Percentiles rank a stretch among this genome's conserved stretches.
Evolutionary conservation across 768 basidiomycete species (phyloP).

Genomic region (Symmetrospora coprosmae): DNA sequence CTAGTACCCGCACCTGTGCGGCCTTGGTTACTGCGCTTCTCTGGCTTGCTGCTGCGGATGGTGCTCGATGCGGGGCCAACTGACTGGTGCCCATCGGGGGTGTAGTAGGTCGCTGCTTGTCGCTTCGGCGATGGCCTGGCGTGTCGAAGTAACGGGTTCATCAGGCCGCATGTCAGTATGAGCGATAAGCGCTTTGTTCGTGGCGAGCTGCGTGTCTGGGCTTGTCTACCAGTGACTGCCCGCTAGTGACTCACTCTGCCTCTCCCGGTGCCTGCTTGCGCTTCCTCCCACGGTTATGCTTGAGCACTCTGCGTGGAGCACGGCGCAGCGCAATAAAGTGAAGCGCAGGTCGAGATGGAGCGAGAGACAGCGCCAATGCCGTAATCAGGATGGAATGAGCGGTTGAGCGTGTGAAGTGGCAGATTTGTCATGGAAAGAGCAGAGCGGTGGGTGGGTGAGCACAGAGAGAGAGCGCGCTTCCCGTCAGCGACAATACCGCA

Average conservation of each 20-base stretch:
- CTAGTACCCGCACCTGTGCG: no score
- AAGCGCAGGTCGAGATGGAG: neutral
- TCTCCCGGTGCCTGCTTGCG: neutral
- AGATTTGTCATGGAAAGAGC: no score
- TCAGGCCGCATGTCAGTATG: neutral
- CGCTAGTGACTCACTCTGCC: neutral
- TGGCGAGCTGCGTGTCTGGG: no score
- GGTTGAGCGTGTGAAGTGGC: neutral
- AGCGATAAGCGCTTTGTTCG: no score
- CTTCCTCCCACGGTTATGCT: slow-evolving; percentile 17
- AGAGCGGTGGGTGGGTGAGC: no score
- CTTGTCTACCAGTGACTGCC: no score
- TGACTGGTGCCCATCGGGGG: no score
- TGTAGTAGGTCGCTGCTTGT: neutral
- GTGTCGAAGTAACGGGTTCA: no score
- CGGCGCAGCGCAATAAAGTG: neutral
- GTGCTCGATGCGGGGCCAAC: no score
- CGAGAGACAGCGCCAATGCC: neutral
- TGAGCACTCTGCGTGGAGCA: slow-evolving; percentile 2
- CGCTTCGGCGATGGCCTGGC: neutral
- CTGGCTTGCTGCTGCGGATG: no score
- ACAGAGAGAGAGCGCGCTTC: neutral
- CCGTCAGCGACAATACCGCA: neutral
- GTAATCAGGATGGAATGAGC: neutral
- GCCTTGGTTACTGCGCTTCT: no score